phyloP scores from a whole-genome alignment of 2,329 filamentous ascomycete species.

The Phialophora expanda region DNA sequence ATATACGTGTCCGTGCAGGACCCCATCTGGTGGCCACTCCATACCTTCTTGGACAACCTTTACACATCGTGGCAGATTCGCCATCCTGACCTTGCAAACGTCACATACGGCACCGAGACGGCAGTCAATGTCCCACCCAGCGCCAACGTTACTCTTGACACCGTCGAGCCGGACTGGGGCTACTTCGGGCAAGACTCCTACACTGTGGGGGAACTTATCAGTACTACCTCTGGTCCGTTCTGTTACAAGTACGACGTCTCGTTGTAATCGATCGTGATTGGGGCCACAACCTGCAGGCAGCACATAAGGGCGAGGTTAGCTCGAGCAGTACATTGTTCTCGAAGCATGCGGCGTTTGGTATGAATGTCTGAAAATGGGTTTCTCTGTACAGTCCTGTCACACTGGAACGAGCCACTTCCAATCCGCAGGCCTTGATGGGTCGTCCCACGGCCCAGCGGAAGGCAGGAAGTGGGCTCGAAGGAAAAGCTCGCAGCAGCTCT shows the following conservation, averaged over 20 bases:
- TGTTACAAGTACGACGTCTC: conserved; percentile 40
- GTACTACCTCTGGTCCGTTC: conserved; percentile 40
- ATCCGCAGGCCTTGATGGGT: background rate
- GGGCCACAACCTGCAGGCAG: background rate
- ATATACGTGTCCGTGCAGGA: conserved; percentile 39
- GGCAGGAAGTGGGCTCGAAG: background rate
- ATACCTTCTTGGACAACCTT: conserved; percentile 39
- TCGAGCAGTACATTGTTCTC: background rate
- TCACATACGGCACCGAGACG: conserved; percentile 37
- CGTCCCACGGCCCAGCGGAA: background rate
- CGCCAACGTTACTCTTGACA: conserved; percentile 39
- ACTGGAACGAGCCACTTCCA: background rate
- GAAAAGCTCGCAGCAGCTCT: background rate
- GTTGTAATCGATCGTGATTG: conserved; percentile 23
- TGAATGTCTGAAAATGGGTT: background rate
- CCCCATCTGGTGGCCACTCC: conserved; percentile 40
- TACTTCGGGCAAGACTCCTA: conserved; percentile 31
- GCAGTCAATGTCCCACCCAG: conserved; percentile 38
- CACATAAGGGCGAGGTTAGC: background rate
- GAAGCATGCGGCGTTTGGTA: background rate
- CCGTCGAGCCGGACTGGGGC: conserved; percentile 33
- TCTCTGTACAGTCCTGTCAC: background rate
- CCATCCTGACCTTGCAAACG: conserved; percentile 35
- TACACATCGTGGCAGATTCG: conserved; percentile 39
- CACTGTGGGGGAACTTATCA: conserved; percentile 37